Conservation (phyloP, 2,329 filamentous ascomycete genomes). For the Peltaster fructicola region DNA sequence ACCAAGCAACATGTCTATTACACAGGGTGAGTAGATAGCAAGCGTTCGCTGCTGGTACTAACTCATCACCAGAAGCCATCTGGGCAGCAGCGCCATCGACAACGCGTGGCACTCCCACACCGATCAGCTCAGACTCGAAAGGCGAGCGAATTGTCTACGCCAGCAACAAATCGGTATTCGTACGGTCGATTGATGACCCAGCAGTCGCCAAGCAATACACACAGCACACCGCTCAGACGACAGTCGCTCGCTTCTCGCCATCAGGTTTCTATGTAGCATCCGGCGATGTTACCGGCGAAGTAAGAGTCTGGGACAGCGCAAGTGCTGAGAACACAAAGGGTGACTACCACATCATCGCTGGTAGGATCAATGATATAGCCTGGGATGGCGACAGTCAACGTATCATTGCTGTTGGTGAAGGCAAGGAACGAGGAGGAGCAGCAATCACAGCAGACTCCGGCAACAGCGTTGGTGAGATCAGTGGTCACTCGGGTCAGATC, state of each 20-base stretch:
- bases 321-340: conserved; percentile 80
- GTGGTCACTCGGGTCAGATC: conserved; percentile 76
- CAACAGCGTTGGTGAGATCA: conserved; percentile 88
- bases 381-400: conserved; percentile 97
- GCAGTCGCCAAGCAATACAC: conserved; percentile 76
- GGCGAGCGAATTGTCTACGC: conserved; percentile 87
- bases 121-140: conserved; percentile 72
- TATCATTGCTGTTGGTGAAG: conserved; percentile 89
- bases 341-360: conserved; percentile 87
- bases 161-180: conserved; percentile 89
- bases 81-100: conserved; percentile 76
- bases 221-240: conserved; percentile 73
- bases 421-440: conserved; percentile 81
- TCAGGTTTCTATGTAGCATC: conserved; percentile 91
- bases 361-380: conserved; percentile 86
- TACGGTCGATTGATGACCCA: conserved; percentile 85
- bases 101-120: conserved; percentile 69
- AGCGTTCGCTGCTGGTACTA: conserved; percentile 1
- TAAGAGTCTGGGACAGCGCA: conserved; percentile 80
- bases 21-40: conserved; percentile 5
- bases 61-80: conserved; percentile 44
- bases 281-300: conserved; percentile 67
- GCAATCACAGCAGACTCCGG: conserved; percentile 92
- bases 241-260: conserved; percentile 83
- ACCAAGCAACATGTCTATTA: conserved; percentile 10